phyloP scores from a whole-genome alignment of 108 stramenopile species.

The Discostella pseudostelligera region DNA sequence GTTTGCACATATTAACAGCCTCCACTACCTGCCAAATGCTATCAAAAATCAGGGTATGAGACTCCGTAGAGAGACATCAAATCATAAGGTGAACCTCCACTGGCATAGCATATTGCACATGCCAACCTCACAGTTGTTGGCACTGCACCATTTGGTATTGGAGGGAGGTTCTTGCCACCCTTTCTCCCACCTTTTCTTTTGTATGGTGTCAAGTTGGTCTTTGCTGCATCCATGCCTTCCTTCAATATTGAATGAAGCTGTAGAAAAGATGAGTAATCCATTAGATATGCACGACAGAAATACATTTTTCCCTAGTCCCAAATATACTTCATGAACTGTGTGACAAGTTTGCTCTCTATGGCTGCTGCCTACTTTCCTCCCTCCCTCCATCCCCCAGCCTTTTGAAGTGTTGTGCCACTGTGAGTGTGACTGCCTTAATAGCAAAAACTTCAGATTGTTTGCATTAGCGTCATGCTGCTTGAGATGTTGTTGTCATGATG shows the following conservation, averaged over 20 bases:
- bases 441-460: too few relatives aligned
- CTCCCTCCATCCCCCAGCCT: too few relatives aligned
- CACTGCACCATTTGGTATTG: slow-evolving; percentile 23
- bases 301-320: slow-evolving; percentile 12
- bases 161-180: slow-evolving; percentile 8
- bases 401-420: too few relatives aligned
- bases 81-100: slow-evolving; percentile 26
- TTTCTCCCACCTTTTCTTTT: neutral
- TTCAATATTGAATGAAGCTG: neutral
- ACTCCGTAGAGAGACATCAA: slow-evolving; percentile 18
- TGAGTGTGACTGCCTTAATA: too few relatives aligned
- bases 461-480: too few relatives aligned
- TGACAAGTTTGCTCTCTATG: neutral
- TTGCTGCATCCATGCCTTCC: too few relatives aligned
- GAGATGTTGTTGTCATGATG: too few relatives aligned
- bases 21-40: slow-evolving; percentile 15
- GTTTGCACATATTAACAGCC: too few relatives aligned
- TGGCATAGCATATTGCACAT: slow-evolving; percentile 25
- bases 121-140: slow-evolving; percentile 8
- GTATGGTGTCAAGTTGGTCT: too few relatives aligned
- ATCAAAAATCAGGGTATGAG: neutral
- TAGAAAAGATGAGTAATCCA: slow-evolving; percentile 13
- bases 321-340: slow-evolving; percentile 1
- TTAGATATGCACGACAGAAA: slow-evolving; percentile 18
- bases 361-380: too few relatives aligned